Conservation (phyloP, 345 rosid species). For the Populus alba region DNA sequence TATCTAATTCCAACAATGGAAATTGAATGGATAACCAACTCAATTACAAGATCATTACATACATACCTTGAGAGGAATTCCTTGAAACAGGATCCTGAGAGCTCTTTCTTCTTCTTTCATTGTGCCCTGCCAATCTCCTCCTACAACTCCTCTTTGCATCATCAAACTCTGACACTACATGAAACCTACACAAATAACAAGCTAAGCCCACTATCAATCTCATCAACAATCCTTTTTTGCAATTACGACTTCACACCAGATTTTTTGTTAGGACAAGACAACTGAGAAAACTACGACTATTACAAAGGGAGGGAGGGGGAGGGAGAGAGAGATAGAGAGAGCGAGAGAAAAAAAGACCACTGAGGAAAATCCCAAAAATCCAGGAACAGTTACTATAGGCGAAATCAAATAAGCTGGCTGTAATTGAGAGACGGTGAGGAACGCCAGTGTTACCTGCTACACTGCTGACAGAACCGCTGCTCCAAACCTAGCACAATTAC, state of each 20-base stretch:
- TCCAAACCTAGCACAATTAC: constrained; percentile 63
- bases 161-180: constrained; percentile 56
- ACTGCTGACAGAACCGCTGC: constrained; percentile 87
- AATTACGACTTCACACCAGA: neutral
- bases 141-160: constrained; percentile 65
- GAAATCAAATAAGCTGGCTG: neutral
- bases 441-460: constrained; percentile 57
- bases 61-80: constrained; percentile 43
- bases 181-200: constrained; percentile 41
- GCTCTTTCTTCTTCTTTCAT: constrained; percentile 61
- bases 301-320: too few species aligned
- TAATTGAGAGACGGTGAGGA: neutral
- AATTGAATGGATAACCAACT: neutral
- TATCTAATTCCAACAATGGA: neutral
- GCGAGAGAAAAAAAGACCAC: too few species aligned
- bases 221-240: neutral
- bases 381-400: neutral
- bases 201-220: neutral
- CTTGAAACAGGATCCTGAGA: constrained; percentile 39
- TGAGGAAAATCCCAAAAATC: too few species aligned
- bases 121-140: constrained; percentile 68
- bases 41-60: neutral
- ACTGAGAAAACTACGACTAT: neutral
- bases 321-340: too few species aligned
- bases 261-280: neutral